Base-by-base conservation (phyloP, 73 alveolate species). In the Halteria grandinella region DNA sequence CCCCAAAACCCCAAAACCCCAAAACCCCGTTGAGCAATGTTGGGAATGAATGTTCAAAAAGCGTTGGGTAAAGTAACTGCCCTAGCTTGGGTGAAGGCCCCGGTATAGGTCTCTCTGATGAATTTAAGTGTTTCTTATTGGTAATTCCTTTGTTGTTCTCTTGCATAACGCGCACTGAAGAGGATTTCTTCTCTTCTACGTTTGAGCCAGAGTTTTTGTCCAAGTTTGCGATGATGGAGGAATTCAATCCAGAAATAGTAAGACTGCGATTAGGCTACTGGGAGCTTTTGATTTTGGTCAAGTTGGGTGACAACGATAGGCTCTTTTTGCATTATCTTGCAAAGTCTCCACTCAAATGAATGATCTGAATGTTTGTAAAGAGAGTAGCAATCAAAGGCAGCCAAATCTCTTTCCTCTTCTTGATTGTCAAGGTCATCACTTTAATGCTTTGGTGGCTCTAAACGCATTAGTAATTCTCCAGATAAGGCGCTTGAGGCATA, bases 311-410 rank as follows among this genome's bases (percentile, higher is more conserved):
- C 43, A 37, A 21, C 77, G 1, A 23, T 6, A 25, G 77, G 77
- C 28, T 60, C 77, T 37, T 60, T 60, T 8, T 60, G 77, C 77
- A 60, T 60, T 43, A 60, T 60, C 21, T 60, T 60, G 77, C 77
- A 60, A 1, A 60, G 43, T 60, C 77, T 60, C 77, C 77, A 60
- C 40, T 60, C 77, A 36, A 40, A 60, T 17, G 59, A 36, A 43
- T 15, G 6, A 60, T 60, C 77, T 23, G 34, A 24, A 28, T 60
- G 77, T 45, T 60, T 36, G 43, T 60, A 60, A 4, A 60, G 41
- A 21, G 77, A 60, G 48, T 60, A 60, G 40, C 77, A 60, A 60
- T 60, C 77, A 20, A 60, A 60, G 24, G 41, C 77, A 24, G 77
- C 77, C 41, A 60, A 31, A 39, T 60, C 77, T 60, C 77, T 60